Conservation (phyloP, 2,329 filamentous ascomycete genomes). For the Alternaria ventricosa region DNA sequence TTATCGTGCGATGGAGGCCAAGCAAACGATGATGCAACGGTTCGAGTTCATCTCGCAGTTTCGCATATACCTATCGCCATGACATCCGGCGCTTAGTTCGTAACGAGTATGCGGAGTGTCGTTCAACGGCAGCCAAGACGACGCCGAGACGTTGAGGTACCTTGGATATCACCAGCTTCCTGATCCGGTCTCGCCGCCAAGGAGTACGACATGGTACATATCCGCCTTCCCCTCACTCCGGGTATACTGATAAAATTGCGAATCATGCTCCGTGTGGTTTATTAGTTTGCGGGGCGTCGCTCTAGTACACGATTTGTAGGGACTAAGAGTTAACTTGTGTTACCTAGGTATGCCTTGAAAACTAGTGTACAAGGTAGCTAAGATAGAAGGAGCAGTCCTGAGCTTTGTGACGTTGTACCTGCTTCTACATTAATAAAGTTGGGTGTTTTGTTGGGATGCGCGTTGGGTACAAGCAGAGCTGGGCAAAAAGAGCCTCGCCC, state of each 20-base stretch:
- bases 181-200: slow-evolving; percentile 23
- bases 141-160: slow-evolving; percentile 10
- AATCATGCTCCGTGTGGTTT: not conserved
- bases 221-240: slow-evolving; percentile 17
- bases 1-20: slow-evolving; percentile 1
- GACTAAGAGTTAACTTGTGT: no score
- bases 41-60: not conserved
- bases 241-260: not conserved
- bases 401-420: not conserved
- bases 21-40: slow-evolving; percentile 5
- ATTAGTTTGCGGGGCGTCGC: not conserved
- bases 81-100: not conserved
- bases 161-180: slow-evolving; percentile 22
- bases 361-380: no score
- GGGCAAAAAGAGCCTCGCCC: not conserved
- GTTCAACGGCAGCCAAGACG: slow-evolving; percentile 10
- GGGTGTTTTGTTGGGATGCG: not conserved
- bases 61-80: not conserved
- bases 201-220: slow-evolving; percentile 20
- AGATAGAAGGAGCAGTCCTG: accelerated
- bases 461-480: not conserved
- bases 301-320: not conserved
- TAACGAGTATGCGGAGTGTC: slow-evolving; percentile 5
- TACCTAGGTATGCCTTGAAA: no score
- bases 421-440: not conserved